phyloP scores from a whole-genome alignment of 1,139 yeast genomes.

The Hansenula anomala region DNA sequence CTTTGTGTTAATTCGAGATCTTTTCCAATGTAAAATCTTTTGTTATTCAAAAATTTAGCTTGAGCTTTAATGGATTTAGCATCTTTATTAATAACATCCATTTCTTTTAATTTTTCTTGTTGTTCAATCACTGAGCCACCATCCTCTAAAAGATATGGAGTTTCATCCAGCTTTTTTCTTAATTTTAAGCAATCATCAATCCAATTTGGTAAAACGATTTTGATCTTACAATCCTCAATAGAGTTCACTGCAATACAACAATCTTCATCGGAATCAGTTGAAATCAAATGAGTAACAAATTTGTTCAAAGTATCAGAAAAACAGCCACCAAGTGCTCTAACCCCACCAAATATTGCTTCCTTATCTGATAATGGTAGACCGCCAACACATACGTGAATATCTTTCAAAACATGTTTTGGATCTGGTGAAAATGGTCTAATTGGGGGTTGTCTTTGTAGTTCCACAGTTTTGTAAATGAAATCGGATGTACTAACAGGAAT shows the following conservation, averaged over 20 bases:
- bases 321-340: slow-evolving; percentile 72
- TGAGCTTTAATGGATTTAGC: slow-evolving; percentile 4
- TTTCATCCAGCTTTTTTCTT: slow-evolving; percentile 47
- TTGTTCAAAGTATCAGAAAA: slow-evolving; percentile 59
- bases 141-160: slow-evolving; percentile 39
- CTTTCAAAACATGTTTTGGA: slow-evolving; percentile 58
- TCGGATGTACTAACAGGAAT: slow-evolving; percentile 64
- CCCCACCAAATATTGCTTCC: slow-evolving; percentile 63
- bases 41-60: slow-evolving; percentile 16
- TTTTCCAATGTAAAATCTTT: slow-evolving; percentile 23
- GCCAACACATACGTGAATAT: slow-evolving; percentile 58
- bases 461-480: slow-evolving; percentile 57
- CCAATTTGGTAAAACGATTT: slow-evolving; percentile 76
- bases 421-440: slow-evolving; percentile 55
- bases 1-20: slow-evolving; percentile 28
- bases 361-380: slow-evolving; percentile 55
- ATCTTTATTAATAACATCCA: slow-evolving; percentile 22
- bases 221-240: slow-evolving; percentile 39
- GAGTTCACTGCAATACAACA: slow-evolving; percentile 34
- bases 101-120: slow-evolving; percentile 16
- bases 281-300: slow-evolving; percentile 74
- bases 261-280: slow-evolving; percentile 49
- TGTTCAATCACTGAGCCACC: slow-evolving; percentile 10
- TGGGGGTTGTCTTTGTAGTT: slow-evolving; percentile 41
- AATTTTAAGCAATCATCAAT: slow-evolving; percentile 60